phyloP scores from a whole-genome alignment of 257 asterid genomes.

The Forsythia suspensa region DNA sequence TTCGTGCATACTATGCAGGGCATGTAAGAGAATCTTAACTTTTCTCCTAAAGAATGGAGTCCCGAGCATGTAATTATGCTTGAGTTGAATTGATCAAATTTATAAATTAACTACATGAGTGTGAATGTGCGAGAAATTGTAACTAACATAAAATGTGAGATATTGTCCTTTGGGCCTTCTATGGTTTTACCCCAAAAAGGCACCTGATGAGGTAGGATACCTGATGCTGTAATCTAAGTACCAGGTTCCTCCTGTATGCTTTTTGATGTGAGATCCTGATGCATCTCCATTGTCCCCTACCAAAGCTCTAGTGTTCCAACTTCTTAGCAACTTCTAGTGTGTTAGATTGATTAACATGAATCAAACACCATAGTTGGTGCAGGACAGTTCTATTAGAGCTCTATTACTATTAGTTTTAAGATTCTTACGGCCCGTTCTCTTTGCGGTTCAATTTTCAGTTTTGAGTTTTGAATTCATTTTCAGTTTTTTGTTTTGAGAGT shows the following conservation, averaged over 20 bases:
- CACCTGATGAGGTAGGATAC: not conserved
- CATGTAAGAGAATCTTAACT: conserved; percentile 59
- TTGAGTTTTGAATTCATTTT: too few species aligned
- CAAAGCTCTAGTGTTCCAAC: not conserved
- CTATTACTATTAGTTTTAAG: too few species aligned
- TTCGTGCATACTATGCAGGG: conserved; percentile 96
- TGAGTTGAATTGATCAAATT: not conserved
- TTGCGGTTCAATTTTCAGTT: too few species aligned
- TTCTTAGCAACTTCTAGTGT: not conserved
- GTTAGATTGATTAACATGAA: not conserved
- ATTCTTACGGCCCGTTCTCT: too few species aligned
- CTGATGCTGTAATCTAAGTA: not conserved
- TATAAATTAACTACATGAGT: not conserved
- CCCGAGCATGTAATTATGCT: not conserved
- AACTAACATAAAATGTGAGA: not conserved
- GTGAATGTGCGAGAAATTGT: not conserved
- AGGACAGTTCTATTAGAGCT: not conserved
- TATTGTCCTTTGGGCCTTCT: not conserved
- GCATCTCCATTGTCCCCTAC: not conserved
- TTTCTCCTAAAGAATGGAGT: conserved; percentile 7
- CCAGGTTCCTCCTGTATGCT: not conserved
- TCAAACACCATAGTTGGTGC: not conserved
- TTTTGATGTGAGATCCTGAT: not conserved
- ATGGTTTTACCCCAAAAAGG: not conserved
- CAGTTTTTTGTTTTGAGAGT: too few species aligned